Evolutionary conservation across 2,329 filamentous ascomycete genomes (phyloP).

Genomic region (Myriosclerotinia duriaeana): DNA sequence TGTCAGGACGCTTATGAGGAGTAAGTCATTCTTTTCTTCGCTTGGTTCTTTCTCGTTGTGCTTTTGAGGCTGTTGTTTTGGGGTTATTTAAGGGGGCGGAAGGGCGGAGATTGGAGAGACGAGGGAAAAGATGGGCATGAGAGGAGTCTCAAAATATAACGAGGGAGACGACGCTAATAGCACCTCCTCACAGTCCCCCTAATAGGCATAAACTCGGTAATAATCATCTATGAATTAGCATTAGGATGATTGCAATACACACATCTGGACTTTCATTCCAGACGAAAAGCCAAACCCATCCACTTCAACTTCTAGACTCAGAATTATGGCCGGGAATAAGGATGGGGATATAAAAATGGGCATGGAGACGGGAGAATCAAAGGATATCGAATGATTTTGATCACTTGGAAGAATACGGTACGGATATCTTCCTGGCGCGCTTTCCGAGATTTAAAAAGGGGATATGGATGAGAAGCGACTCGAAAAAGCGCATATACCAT

Average conservation of each 20-base stretch:
- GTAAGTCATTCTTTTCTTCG: slow-evolving; percentile 53
- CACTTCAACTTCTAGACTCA: background rate
- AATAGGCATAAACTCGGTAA: slow-evolving; percentile 77
- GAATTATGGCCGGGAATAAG: background rate
- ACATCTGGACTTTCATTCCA: background rate
- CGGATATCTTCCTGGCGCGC: no score
- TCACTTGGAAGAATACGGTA: background rate
- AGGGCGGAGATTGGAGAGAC: background rate
- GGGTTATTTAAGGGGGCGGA: background rate
- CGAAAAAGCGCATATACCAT: slow-evolving; percentile 1
- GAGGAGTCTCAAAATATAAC: background rate
- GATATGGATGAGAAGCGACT: background rate
- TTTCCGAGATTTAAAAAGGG: background rate
- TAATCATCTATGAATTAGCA: slow-evolving; percentile 80
- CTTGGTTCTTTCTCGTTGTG: background rate
- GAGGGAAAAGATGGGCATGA: background rate
- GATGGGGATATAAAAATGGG: background rate
- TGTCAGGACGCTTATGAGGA: slow-evolving; percentile 88
- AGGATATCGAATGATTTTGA: background rate
- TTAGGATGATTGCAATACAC: slow-evolving; percentile 54
- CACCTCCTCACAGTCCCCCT: slow-evolving; percentile 64
- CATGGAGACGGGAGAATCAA: background rate
- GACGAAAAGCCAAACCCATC: background rate
- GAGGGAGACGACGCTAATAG: background rate
- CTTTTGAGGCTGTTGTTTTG: background rate